Conservation (phyloP, 495 filamentous ascomycete species). For the Hyaloscypha finlandica region DNA sequence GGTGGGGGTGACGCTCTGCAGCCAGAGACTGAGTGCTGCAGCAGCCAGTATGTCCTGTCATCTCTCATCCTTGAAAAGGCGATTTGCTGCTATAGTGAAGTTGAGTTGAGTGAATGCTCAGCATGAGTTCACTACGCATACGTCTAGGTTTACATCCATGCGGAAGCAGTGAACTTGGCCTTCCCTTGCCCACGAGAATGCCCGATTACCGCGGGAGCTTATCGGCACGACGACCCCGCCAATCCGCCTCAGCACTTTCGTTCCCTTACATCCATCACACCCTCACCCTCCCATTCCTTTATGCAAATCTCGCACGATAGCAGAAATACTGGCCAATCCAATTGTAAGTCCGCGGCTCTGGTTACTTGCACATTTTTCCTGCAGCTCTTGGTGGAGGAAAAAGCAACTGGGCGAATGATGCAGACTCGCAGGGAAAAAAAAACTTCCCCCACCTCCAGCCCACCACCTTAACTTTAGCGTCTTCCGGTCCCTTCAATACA, state of each 20-base stretch:
- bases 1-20: too few relatives aligned
- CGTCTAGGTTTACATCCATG: too few relatives aligned
- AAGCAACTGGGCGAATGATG: not conserved
- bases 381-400: not conserved
- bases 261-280: not conserved
- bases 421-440: not conserved
- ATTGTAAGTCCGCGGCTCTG: not conserved
- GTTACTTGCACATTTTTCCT: not conserved
- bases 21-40: too few relatives aligned
- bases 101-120: too few relatives aligned
- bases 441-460: slow-evolving; percentile 12
- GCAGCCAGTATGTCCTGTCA: too few relatives aligned
- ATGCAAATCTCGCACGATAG: not conserved
- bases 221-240: not conserved
- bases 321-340: not conserved
- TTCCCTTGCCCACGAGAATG: not conserved
- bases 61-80: too few relatives aligned
- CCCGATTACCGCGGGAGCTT: not conserved
- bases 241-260: not conserved
- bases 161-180: too few relatives aligned
- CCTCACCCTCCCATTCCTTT: not conserved
- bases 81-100: too few relatives aligned
- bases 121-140: too few relatives aligned
- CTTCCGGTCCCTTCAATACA: not conserved
- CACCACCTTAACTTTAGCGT: not conserved